These are phyloP conservation scores for Candida sanyiensis DNA, from an alignment of 805 yeast species.

Conservation along the genomic window DNA sequence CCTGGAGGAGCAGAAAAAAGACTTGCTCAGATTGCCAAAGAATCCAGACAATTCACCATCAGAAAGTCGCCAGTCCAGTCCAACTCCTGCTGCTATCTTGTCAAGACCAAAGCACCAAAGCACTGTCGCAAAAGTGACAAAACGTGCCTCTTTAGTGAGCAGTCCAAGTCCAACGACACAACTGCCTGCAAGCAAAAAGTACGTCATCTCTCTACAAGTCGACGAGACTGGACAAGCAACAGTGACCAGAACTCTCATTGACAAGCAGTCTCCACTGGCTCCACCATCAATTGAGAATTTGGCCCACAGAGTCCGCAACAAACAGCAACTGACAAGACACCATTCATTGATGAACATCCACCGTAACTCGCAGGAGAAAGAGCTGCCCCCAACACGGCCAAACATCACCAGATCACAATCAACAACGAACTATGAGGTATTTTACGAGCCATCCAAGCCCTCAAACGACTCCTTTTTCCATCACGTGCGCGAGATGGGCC, in stretches of 20 bases:
- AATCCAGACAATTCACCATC: constrained; percentile 23
- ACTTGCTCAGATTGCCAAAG: constrained; percentile 13
- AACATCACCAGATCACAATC: constrained; percentile 16
- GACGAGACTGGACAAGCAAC: constrained; percentile 26
- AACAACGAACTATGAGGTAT: constrained; percentile 15
- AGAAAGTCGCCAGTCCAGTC: constrained; percentile 9
- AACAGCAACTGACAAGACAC: constrained; percentile 18
- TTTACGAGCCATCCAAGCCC: constrained; percentile 21
- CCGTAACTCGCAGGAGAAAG: constrained; percentile 5
- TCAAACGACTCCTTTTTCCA: constrained; percentile 18
- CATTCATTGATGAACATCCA: constrained; percentile 15
- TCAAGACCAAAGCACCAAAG: not conserved
- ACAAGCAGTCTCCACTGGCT: not conserved
- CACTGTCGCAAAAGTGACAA: not conserved
- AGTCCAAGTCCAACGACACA: not conserved
- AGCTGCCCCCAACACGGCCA: not conserved
- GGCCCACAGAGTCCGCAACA: not conserved
- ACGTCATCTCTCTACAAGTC: constrained; percentile 16
- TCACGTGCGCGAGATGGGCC: constrained; percentile 14
- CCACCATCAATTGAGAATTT: constrained; percentile 4
- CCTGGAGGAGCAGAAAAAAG: too few relatives aligned
- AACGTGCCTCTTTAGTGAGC: not conserved
- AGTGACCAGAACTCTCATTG: constrained; percentile 12
- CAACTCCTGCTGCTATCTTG: not conserved
- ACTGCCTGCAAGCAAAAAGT: constrained; percentile 2